Evolutionary conservation across 2,329 filamentous ascomycete species (phyloP).

Genomic region (Aspergillus fischeri): DNA sequence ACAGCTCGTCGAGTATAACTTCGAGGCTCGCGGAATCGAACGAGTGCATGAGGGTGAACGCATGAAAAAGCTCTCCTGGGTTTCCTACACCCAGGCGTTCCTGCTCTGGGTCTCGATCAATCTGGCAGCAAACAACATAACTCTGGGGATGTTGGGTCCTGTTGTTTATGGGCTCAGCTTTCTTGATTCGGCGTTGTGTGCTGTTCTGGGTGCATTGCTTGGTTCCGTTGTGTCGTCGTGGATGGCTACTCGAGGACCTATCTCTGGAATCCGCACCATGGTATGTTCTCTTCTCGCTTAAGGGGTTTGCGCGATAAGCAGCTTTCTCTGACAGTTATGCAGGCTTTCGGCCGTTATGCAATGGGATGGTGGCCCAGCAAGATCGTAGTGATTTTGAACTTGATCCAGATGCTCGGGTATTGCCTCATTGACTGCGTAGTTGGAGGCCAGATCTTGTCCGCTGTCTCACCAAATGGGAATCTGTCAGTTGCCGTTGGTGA

Average conservation of each 20-base stretch:
- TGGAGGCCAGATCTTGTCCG: conserved; percentile 64
- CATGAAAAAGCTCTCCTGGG: conserved; percentile 46
- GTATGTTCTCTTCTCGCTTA: conserved; percentile 25
- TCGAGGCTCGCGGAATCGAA: conserved; percentile 59
- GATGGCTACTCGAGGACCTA: conserved; percentile 59
- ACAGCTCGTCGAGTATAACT: conserved; percentile 40
- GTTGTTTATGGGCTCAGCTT: conserved; percentile 57
- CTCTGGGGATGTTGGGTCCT: conserved; percentile 60
- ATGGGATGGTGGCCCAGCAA: conserved; percentile 66
- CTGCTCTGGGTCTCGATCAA: conserved; percentile 62
- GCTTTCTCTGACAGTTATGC: conserved; percentile 5
- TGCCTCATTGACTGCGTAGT: conserved; percentile 62
- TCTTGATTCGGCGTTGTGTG: conserved; percentile 52
- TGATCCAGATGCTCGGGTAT: conserved; percentile 61
- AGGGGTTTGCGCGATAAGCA: background rate
- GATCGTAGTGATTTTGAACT: conserved; percentile 58
- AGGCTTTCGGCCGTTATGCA: conserved; percentile 56
- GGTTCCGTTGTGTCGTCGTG: conserved; percentile 56
- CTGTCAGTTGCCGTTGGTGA: conserved; percentile 60
- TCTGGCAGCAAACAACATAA: conserved; percentile 60
- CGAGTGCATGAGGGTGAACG: conserved; percentile 54
- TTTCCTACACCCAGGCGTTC: conserved; percentile 55
- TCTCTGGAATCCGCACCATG: conserved; percentile 60
- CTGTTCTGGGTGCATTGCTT: conserved; percentile 54
- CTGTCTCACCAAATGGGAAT: conserved; percentile 55